A percentile compares a stretch with the other conserved stretches of the same genome.
Evolutionary conservation across 2,329 filamentous ascomycete genomes (phyloP).

Genomic region (Neurospora crassa): DNA sequence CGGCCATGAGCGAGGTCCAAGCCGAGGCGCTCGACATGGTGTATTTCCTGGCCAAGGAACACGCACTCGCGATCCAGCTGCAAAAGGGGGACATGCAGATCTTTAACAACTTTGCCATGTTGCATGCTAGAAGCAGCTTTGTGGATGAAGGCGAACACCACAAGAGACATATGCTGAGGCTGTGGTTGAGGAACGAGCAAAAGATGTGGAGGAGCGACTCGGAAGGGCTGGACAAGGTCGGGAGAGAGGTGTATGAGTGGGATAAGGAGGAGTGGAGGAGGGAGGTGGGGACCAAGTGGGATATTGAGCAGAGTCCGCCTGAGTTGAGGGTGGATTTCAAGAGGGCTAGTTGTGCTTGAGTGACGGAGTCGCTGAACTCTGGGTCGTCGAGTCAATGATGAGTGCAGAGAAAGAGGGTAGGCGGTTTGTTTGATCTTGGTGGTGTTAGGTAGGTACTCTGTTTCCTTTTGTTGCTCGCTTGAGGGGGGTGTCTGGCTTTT

Average conservation of each 20-base stretch:
- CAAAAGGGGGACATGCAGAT: conserved; percentile 14
- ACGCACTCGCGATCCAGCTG: conserved; percentile 10
- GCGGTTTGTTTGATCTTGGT: not conserved
- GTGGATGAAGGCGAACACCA: conserved; percentile 6
- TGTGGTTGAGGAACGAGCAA: conserved; percentile 16
- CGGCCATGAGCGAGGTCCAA: conserved; percentile 16
- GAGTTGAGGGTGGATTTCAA: conserved; percentile 16
- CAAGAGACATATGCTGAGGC: conserved; percentile 14
- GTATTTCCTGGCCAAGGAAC: conserved; percentile 13
- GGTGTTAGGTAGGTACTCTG: not conserved
- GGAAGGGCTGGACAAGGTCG: conserved; percentile 8
- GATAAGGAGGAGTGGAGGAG: conserved; percentile 12
- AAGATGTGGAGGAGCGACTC: conserved; percentile 8
- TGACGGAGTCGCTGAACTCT: too few species aligned
- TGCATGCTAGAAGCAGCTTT: conserved; percentile 16
- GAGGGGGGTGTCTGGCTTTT: not conserved
- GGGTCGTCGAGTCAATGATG: not conserved
- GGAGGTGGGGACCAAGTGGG: conserved; percentile 9
- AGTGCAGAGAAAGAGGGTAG: not conserved
- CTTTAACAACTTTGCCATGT: conserved; percentile 18
- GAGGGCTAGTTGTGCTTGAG: conserved; percentile 15
- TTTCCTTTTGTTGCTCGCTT: not conserved
- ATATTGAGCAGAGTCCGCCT: conserved; percentile 14
- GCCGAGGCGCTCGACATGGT: conserved; percentile 18
- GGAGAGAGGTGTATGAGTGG: conserved; percentile 15